Evolutionary conservation across 495 filamentous ascomycete genomes (phyloP), one percentile per base, ranked within the genome.

Genomic region (Terfezia claveryi): DNA sequence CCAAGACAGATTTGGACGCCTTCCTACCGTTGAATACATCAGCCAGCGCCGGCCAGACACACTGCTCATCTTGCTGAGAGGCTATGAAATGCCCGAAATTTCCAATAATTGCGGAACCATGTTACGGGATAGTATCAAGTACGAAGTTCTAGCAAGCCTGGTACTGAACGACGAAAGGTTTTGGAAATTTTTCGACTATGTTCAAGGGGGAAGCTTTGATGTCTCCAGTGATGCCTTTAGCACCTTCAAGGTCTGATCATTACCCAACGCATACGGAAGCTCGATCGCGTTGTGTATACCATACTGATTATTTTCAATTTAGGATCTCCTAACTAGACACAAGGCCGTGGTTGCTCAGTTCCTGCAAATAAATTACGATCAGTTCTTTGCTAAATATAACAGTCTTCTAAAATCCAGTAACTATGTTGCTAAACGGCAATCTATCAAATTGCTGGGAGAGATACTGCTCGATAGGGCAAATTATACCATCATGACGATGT

Each of bases 171-270:
- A 95, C 63, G 84, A 96, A 0, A 76, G 94, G 2, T 95, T 99
- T 65, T 99, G 92, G 92, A 77, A 74, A n/a, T 96, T 96, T 69
- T 99, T 99, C 64, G 76, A 84, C 51, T 99, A 88, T 84, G 94
- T 99, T 55, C 86, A 96, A 66, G 80, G 82, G 63, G 81, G 85
- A 57, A 86, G 81, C 16, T 99, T 99, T 66, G 92, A 99, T 71
- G 83, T 96, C 56, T 88, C 87, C 62, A 88, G 92, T 36, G 92
- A 96, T 71, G 88, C 92, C 1, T 99, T 96, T 62, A 91, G 85
- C 41, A 96, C 89, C 8, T 99, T 99, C 68, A 74, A 89, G 68
- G 87, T 94, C 73, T 59, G 27, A 32, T 32, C 2, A 32, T 78
- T 32, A 32, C 27, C 27, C 36, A 10, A 23, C 14, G 10, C 36